These are phyloP conservation scores for Beta corolliflora DNA, from an alignment of 179 eudicot genomes.

Conservation along the genomic window DNA sequence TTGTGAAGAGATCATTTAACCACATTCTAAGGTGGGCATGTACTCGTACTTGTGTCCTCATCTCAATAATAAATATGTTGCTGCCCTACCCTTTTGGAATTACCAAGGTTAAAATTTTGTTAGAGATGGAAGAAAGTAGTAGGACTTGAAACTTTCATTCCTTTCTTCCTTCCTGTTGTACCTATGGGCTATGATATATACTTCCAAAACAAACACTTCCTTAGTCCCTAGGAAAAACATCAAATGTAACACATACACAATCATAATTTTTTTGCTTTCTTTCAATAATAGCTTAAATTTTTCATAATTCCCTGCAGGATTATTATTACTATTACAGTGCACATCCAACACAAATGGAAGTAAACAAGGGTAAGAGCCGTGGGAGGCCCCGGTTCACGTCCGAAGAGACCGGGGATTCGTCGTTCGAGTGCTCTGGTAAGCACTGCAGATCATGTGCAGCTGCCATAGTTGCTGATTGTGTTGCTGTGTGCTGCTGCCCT, in stretches of 20 bases:
- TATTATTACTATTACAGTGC: background rate
- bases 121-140: background rate
- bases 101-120: constrained; percentile 30
- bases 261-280: background rate
- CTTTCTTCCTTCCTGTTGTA: background rate
- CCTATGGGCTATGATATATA: background rate
- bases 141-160: constrained; percentile 11
- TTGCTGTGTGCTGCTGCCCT: constrained; percentile 92
- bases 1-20: constrained; percentile 23
- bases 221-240: background rate
- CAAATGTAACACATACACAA: background rate
- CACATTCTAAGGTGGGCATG: constrained; percentile 20
- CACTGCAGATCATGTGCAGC: constrained; percentile 68
- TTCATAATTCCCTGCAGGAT: constrained; percentile 30
- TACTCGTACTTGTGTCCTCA: constrained; percentile 10
- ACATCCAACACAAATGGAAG: background rate
- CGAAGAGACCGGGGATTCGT: constrained; percentile 42
- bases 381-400: constrained; percentile 14
- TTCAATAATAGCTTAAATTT: background rate
- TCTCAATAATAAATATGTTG: constrained; percentile 22
- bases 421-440: constrained; percentile 59
- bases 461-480: constrained; percentile 73
- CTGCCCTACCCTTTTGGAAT: constrained; percentile 28
- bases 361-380: constrained; percentile 15
- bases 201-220: background rate